Conservation (phyloP, 1,284 basidiomycete species). For the Ustilago xerochloae region DNA sequence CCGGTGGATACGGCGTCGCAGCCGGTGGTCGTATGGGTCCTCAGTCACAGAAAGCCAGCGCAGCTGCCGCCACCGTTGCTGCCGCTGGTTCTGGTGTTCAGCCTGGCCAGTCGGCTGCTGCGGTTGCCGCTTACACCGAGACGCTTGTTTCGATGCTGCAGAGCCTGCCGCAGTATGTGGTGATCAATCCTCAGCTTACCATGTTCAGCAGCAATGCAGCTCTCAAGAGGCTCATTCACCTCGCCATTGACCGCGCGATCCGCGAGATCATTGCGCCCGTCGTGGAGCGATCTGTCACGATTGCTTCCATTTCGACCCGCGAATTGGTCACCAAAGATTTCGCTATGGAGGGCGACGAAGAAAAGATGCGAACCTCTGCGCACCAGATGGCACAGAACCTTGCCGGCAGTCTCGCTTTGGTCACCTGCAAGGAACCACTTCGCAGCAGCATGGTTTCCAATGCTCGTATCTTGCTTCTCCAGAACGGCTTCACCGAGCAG, state of each 20-base stretch:
- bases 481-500: conserved; percentile 72
- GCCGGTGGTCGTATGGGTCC: conserved; percentile 35
- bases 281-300: conserved; percentile 98
- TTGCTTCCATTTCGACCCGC: conserved; percentile 95
- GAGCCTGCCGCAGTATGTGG: conserved; percentile 78
- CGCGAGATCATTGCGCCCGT: conserved; percentile 98
- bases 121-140: conserved; percentile 70
- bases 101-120: conserved; percentile 46
- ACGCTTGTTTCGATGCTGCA: conserved; percentile 78
- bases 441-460: conserved; percentile 92
- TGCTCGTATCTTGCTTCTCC: conserved; percentile 76
- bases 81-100: conserved; percentile 44
- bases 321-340: conserved; percentile 98
- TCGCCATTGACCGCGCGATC: conserved; percentile 93
- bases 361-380: conserved; percentile 88
- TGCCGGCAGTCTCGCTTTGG: conserved; percentile 93
- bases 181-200: conserved; percentile 76
- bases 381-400: conserved; percentile 97
- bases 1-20: conserved; percentile 37
- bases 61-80: conserved; percentile 39
- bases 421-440: conserved; percentile 98
- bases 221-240: conserved; percentile 90
- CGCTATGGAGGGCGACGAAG: conserved; percentile 90
- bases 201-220: conserved; percentile 80
- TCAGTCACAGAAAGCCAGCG: conserved; percentile 47